Percentiles rank a stretch among this genome's conserved stretches.
Evolutionary conservation across 208 protist genomes (phyloP).

Genomic region (Herpetomonas tarakana): DNA sequence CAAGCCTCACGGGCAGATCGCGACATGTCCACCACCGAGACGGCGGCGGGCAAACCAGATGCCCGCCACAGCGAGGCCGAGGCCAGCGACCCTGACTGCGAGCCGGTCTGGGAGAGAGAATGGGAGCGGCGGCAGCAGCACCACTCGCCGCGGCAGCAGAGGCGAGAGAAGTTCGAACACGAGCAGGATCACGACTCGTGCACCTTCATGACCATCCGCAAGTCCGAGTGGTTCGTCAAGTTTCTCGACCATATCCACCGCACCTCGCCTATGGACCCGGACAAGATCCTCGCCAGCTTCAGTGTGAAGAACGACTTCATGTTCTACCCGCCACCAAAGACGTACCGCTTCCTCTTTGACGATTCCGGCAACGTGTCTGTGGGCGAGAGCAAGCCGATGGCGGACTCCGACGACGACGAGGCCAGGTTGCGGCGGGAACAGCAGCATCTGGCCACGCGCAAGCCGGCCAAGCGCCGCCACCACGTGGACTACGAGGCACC

Average conservation of each 20-base stretch:
- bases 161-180: slow-evolving; percentile 13
- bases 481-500: neutral
- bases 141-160: no score
- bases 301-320: slow-evolving; percentile 50
- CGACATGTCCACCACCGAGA: no score
- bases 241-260: slow-evolving; percentile 3
- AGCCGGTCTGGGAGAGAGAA: no score
- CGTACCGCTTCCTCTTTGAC: slow-evolving; percentile 26
- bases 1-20: no score
- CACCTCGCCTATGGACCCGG: slow-evolving; percentile 23
- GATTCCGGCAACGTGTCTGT: slow-evolving; percentile 18
- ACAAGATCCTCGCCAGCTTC: slow-evolving; percentile 30
- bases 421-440: neutral
- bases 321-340: slow-evolving; percentile 44
- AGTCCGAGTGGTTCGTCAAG: slow-evolving; percentile 24
- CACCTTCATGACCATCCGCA: slow-evolving; percentile 26
- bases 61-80: no score
- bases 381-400: slow-evolving; percentile 13
- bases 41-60: no score
- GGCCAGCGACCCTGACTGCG: no score
- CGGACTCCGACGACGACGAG: slow-evolving; percentile 18
- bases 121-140: no score
- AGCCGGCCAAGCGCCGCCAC: neutral
- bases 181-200: slow-evolving; percentile 42
- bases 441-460: neutral